Conservation (phyloP, 352 stramenopile genomes). For the Phytophthora cactorum region DNA sequence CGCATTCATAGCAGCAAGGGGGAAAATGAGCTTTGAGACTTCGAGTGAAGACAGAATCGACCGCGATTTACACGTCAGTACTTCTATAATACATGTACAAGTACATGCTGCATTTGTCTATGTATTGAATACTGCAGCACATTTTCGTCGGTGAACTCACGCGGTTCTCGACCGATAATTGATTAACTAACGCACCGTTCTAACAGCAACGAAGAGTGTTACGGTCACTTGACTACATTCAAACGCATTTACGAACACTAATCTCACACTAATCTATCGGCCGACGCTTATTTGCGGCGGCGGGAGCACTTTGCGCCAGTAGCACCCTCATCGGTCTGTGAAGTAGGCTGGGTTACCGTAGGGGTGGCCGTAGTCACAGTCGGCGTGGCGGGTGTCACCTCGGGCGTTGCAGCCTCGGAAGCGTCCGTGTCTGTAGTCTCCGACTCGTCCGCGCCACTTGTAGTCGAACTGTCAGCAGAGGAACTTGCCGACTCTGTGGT, state of each 20-base stretch:
- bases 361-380: slow-evolving; percentile 10
- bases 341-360: slow-evolving; percentile 16
- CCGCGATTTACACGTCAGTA: too few relatives aligned
- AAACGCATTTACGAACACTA: neutral
- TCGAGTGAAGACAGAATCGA: too few relatives aligned
- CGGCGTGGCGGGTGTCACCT: slow-evolving; percentile 11
- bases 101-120: too few relatives aligned
- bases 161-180: neutral
- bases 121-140: too few relatives aligned
- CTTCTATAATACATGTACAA: neutral
- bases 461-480: slow-evolving; percentile 5
- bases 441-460: slow-evolving; percentile 13
- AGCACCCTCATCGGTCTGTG: slow-evolving; percentile 9
- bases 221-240: neutral
- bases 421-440: slow-evolving; percentile 17
- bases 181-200: slow-evolving; percentile 3
- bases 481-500: slow-evolving; percentile 5
- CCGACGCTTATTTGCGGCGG: slow-evolving; percentile 26
- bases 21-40: too few relatives aligned
- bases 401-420: slow-evolving; percentile 20
- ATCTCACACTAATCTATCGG: neutral
- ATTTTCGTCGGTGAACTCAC: too few relatives aligned
- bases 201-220: neutral
- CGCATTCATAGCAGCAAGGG: too few relatives aligned
- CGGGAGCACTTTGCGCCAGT: slow-evolving; percentile 34